Evolutionary conservation across 2,329 filamentous ascomycete genomes (phyloP).

Genomic region (Penicillium sp.): DNA sequence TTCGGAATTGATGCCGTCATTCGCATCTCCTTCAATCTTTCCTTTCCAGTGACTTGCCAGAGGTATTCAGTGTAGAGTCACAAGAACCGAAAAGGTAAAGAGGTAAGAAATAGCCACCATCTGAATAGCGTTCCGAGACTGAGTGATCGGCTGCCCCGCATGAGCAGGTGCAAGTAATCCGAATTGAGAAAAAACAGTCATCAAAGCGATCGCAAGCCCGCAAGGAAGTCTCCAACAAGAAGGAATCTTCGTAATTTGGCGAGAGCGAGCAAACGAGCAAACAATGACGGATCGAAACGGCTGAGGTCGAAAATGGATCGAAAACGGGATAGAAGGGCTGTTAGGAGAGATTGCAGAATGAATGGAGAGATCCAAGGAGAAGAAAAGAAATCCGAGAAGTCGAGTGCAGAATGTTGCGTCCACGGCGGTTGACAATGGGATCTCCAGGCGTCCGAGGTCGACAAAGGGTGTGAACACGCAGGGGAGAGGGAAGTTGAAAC

Average conservation of each 20-base stretch:
- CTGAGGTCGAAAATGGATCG: slow-evolving; percentile 32
- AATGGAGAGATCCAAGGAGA: slow-evolving; percentile 33
- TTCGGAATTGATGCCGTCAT: slow-evolving; percentile 25
- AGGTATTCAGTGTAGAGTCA: slow-evolving; percentile 15
- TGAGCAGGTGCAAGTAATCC: slow-evolving; percentile 15
- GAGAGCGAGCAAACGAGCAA: slow-evolving; percentile 17
- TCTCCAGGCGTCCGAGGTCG: slow-evolving; percentile 29
- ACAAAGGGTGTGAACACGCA: slow-evolving; percentile 26
- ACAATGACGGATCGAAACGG: slow-evolving; percentile 31
- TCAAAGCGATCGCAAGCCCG: slow-evolving; percentile 13
- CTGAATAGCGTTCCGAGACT: slow-evolving; percentile 30
- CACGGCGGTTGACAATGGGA: slow-evolving; percentile 25
- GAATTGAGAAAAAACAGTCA: slow-evolving; percentile 11
- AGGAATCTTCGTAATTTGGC: slow-evolving; percentile 5
- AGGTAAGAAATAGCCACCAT: slow-evolving; percentile 34
- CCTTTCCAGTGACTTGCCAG: slow-evolving; percentile 20
- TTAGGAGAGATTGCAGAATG: slow-evolving; percentile 33
- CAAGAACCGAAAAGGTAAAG: slow-evolving; percentile 22
- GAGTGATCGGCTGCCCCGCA: slow-evolving; percentile 20
- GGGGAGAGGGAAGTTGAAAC: slow-evolving; percentile 15
- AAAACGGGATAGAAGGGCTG: slow-evolving; percentile 33
- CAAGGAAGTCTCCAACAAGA: slow-evolving; percentile 2
- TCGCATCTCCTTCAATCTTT: slow-evolving; percentile 33
- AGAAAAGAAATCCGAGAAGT: slow-evolving; percentile 30
- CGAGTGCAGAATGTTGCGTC: slow-evolving; percentile 26